These are phyloP conservation scores for Elongisporangium senticosum DNA, from an alignment of 352 stramenopile genomes.

Conservation along the genomic window DNA sequence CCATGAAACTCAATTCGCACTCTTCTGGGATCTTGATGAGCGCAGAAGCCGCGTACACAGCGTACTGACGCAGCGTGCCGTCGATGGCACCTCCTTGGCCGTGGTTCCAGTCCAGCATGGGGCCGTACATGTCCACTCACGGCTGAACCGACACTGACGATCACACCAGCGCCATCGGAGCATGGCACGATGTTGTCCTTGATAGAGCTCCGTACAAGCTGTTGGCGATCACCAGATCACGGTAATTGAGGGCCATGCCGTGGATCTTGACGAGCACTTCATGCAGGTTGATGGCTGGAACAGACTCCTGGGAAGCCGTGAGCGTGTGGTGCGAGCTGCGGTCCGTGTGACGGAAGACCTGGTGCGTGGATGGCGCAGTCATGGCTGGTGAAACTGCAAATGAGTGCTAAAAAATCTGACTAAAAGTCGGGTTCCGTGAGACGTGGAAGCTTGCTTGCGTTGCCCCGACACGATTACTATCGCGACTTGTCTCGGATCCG, in stretches of 20 bases:
- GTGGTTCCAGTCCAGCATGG: slow-evolving; percentile 7
- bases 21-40: slow-evolving; percentile 20
- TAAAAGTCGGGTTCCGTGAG: too few relatives aligned
- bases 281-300: slow-evolving; percentile 7
- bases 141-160: slow-evolving; percentile 12
- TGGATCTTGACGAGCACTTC: slow-evolving; percentile 23
- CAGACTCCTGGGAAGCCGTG: background rate
- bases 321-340: slow-evolving; percentile 20
- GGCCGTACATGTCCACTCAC: slow-evolving; percentile 17
- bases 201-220: slow-evolving; percentile 9
- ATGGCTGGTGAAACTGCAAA: too few relatives aligned
- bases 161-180: slow-evolving; percentile 17
- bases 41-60: slow-evolving; percentile 12
- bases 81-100: slow-evolving; percentile 20
- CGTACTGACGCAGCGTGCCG: slow-evolving; percentile 21
- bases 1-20: slow-evolving; percentile 15
- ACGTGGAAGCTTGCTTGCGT: too few relatives aligned
- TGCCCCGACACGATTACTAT: too few relatives aligned
- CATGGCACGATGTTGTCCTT: slow-evolving; percentile 21
- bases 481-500: too few relatives aligned
- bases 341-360: slow-evolving; percentile 17
- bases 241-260: slow-evolving; percentile 19
- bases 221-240: slow-evolving; percentile 15
- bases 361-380: slow-evolving; percentile 8
- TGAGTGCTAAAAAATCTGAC: too few relatives aligned